These are phyloP conservation scores for Hanseniaspora lindneri DNA, from an alignment of 805 yeast genomes.

Conservation along the genomic window DNA sequence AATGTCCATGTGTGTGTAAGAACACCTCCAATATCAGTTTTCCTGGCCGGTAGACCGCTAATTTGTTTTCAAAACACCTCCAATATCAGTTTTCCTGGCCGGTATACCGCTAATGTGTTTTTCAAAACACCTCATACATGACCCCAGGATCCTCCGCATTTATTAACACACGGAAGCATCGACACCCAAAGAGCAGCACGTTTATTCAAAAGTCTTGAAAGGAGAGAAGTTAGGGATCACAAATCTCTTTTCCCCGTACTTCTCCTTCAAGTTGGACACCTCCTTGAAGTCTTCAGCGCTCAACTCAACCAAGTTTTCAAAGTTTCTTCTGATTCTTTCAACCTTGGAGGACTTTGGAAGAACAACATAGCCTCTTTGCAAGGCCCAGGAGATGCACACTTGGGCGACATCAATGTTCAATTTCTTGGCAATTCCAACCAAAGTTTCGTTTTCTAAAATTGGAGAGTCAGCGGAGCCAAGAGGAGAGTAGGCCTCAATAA, in stretches of 20 bases:
- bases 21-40: too few relatives aligned
- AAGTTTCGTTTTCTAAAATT: conserved; percentile 34
- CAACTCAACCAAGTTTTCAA: conserved; percentile 10
- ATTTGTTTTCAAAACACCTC: too few relatives aligned
- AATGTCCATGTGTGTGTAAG: too few relatives aligned
- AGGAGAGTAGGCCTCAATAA: conserved; percentile 67
- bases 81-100: too few relatives aligned
- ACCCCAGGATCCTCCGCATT: too few relatives aligned
- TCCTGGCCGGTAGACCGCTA: too few relatives aligned
- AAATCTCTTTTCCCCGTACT: conserved; percentile 15
- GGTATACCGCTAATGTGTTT: too few relatives aligned
- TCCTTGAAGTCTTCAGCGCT: conserved; percentile 10
- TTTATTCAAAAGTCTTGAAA: conserved; percentile 15
- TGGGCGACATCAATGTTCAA: conserved; percentile 36
- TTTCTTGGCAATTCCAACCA: conserved; percentile 34
- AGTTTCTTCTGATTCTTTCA: conserved; percentile 25
- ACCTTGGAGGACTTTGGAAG: conserved; percentile 41
- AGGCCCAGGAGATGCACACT: conserved; percentile 47
- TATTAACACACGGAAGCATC: too few relatives aligned
- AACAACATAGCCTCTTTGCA: conserved; percentile 43
- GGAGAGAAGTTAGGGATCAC: conserved; percentile 14
- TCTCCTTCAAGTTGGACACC: conserved; percentile 6
- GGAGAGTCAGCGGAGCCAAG: conserved; percentile 53
- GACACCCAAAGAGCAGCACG: too few relatives aligned
- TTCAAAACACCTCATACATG: too few relatives aligned